Evolutionary conservation across 108 stramenopile genomes (phyloP), one percentile per base, ranked within the genome.

Genomic region (Pseudonitzschia multiseries): DNA sequence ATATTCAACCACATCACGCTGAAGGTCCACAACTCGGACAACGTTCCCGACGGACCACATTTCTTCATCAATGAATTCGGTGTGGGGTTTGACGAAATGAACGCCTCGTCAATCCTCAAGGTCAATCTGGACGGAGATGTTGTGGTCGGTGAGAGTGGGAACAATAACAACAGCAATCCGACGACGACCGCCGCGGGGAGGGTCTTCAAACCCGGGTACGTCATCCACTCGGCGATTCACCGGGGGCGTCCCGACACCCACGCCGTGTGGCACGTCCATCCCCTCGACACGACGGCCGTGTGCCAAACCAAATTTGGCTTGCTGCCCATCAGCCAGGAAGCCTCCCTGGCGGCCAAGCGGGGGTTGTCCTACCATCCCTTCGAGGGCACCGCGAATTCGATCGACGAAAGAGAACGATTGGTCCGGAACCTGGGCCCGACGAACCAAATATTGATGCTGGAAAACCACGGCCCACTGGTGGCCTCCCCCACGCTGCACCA

Each of bases 1-100:
- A 48, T 48, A 8, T 48, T 48, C 46, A 48, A 48, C 46, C 46
- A 48, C 46, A 48, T 48, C 46, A 48, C 46, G 46, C 46, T 48
- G 17, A 48, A 48, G 46, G 46, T 48, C 18, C 46, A 48, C 46
- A 48, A 48, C 46, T 48, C 46, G 46, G 46, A 48, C 46, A 18
- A 48, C 18, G 18, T 48, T 18, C 46, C 18, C 17, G 46, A 48
- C 12, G 46, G 46, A 14, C 46, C 46, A 1, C 46, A 48, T 18
- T 48, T 48, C 18, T 48, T 48, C 46, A 48, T 48, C 46, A 48
- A 48, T 10, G 46, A 48, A 48, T 48, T 48, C 18, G 46, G 46
- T 48, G 18, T 18, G 46, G 46, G 46, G 1, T 48, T 48, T 10
- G 46, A 48, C 46, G 46, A 48, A 48, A 48, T 48, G 46, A 48